A percentile compares a stretch with the other conserved stretches of the same genome.
Evolutionary conservation across 805 yeast genomes (phyloP).

Genomic region (Cyberlindnera saturnus): DNA sequence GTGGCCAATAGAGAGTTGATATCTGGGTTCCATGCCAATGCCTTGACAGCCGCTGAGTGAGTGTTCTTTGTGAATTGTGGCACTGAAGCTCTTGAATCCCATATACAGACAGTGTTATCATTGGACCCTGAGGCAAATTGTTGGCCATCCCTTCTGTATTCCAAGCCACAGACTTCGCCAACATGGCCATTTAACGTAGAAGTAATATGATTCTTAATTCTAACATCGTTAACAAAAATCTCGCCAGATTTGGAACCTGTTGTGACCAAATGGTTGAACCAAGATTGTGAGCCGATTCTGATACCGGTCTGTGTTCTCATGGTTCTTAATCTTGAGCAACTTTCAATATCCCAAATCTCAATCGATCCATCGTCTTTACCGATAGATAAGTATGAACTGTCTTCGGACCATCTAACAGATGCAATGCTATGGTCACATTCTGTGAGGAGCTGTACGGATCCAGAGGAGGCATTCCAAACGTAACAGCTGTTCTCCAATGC

Average conservation of each 20-base stretch:
- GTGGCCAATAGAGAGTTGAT: constrained; percentile 81
- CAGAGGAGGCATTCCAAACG: constrained; percentile 87
- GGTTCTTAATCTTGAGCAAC: constrained; percentile 66
- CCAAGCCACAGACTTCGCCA: constrained; percentile 91
- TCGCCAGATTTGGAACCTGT: constrained; percentile 87
- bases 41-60: constrained; percentile 94
- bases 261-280: constrained; percentile 78
- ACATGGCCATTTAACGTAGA: constrained; percentile 56
- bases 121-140: constrained; percentile 92
- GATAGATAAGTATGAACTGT: constrained; percentile 77
- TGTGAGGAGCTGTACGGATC: constrained; percentile 63
- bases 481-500: constrained; percentile 82
- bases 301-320: constrained; percentile 65
- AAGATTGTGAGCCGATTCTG: constrained; percentile 75
- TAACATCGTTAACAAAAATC: constrained; percentile 83
- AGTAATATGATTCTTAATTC: constrained; percentile 72
- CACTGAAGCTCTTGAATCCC: constrained; percentile 73
- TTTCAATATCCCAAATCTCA: constrained; percentile 92
- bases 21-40: constrained; percentile 91
- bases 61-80: constrained; percentile 73
- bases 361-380: constrained; percentile 79
- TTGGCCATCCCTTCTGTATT: constrained; percentile 77
- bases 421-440: constrained; percentile 56
- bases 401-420: constrained; percentile 86
- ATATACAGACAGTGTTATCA: constrained; percentile 85